Conservation (phyloP, 768 basidiomycete genomes). For the Dacryopinax primogenitus region DNA sequence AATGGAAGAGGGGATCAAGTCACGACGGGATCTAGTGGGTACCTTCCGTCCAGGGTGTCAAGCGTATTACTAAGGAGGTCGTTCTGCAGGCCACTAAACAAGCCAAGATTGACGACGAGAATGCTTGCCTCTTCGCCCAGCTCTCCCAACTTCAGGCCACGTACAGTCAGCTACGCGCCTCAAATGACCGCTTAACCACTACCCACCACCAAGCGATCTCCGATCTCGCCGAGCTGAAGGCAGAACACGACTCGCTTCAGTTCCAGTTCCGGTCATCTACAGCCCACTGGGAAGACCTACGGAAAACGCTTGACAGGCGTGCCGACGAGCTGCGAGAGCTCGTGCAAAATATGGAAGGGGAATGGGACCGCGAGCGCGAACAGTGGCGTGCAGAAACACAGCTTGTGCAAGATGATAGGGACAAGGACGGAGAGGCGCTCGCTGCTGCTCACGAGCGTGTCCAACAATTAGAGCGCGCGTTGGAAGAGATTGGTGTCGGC, state of each 20-base stretch:
- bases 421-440: background rate
- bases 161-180: constrained; percentile 56
- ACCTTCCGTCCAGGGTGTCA: too few relatives aligned
- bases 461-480: background rate
- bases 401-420: background rate
- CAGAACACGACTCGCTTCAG: constrained; percentile 75
- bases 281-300: constrained; percentile 66
- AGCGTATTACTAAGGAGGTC: too few relatives aligned
- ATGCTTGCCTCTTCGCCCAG: constrained; percentile 59
- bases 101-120: constrained; percentile 35
- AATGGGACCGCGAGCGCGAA: constrained; percentile 11
- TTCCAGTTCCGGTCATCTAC: constrained; percentile 76
- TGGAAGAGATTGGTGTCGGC: constrained; percentile 28
- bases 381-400: background rate
- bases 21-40: too few relatives aligned
- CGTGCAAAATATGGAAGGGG: constrained; percentile 23
- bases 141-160: constrained; percentile 59
- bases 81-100: background rate
- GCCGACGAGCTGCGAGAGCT: constrained; percentile 54
- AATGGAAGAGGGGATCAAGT: too few relatives aligned
- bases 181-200: constrained; percentile 64
- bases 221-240: constrained; percentile 57
- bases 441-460: background rate
- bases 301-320: constrained; percentile 57
- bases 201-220: constrained; percentile 62